Conservation (phyloP, 2,329 filamentous ascomycete genomes). For the Myriosclerotinia curreyana region DNA sequence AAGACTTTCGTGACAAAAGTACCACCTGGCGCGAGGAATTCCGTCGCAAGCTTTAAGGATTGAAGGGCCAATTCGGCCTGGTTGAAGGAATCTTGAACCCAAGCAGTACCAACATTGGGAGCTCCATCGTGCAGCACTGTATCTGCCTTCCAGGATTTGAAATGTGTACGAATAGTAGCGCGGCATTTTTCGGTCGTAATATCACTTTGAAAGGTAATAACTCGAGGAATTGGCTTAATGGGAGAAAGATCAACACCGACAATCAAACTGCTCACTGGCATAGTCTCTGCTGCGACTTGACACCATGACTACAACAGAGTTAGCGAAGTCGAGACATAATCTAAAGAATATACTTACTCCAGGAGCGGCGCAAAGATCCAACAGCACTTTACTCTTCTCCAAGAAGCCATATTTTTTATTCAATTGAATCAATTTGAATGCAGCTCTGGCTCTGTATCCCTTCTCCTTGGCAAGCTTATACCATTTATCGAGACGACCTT, state of each 20-base stretch:
- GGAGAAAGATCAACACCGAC: constrained; percentile 91
- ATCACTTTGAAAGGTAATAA: constrained; percentile 95
- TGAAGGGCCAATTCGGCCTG: constrained; percentile 91
- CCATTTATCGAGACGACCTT: constrained; percentile 98
- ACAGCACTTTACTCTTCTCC: constrained; percentile 90
- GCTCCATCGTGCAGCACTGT: constrained; percentile 95
- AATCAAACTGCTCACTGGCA: constrained; percentile 87
- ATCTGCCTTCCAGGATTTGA: constrained; percentile 96
- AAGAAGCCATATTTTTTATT: constrained; percentile 99
- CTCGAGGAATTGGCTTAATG: constrained; percentile 91
- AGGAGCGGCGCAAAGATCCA: constrained; percentile 96
- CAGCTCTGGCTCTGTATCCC: constrained; percentile 89
- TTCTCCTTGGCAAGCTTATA: constrained; percentile 99
- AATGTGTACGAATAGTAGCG: constrained; percentile 79
- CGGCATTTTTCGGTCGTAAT: constrained; percentile 97
- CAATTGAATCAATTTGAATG: constrained; percentile 96
- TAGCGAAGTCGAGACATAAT: constrained; percentile 24
- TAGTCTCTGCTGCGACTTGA: constrained; percentile 92
- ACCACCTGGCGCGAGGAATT: constrained; percentile 85
- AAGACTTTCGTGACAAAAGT: constrained; percentile 98
- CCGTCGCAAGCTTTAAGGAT: constrained; percentile 87
- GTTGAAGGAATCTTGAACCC: constrained; percentile 97
- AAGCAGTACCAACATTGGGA: constrained; percentile 95
- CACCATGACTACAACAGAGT: constrained; percentile 71
- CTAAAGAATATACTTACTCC: constrained; percentile 61